These are phyloP conservation scores for Triadica sebifera DNA, from an alignment of 345 rosid species.

Conservation along the genomic window DNA sequence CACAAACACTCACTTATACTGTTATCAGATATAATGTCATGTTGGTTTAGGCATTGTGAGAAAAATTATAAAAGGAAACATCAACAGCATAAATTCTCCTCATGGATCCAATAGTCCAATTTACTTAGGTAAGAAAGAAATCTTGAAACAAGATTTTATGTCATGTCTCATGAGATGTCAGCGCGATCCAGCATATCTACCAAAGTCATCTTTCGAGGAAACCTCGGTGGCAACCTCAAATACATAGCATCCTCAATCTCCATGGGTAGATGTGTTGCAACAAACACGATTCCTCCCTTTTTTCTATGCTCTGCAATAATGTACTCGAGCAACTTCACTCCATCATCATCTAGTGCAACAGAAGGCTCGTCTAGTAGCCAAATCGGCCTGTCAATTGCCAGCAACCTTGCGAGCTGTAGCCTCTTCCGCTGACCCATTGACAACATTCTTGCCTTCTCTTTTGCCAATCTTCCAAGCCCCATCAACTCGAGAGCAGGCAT, in stretches of 20 bases:
- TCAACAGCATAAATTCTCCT: background rate
- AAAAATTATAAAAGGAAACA: no score
- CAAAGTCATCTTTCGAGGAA: slow-evolving; percentile 75
- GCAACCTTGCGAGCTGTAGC: slow-evolving; percentile 76
- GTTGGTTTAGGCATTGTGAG: no score
- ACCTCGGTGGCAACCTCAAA: slow-evolving; percentile 76
- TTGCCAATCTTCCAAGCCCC: slow-evolving; percentile 80
- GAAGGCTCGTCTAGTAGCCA: slow-evolving; percentile 92
- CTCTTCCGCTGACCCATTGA: slow-evolving; percentile 94
- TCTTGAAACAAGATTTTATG: no score
- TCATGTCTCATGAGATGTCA: slow-evolving; percentile 35
- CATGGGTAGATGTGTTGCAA: slow-evolving; percentile 84
- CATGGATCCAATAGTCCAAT: background rate
- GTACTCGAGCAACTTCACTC: slow-evolving; percentile 68
- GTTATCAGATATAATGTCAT: no score
- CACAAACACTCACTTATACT: no score
- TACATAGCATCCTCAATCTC: slow-evolving; percentile 78
- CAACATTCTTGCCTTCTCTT: slow-evolving; percentile 70
- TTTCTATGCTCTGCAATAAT: slow-evolving; percentile 73
- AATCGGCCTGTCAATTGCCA: slow-evolving; percentile 82
- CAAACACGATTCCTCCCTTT: slow-evolving; percentile 75
- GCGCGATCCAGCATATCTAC: slow-evolving; percentile 78
- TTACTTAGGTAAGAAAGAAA: no score
- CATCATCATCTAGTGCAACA: slow-evolving; percentile 79
- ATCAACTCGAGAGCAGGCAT: slow-evolving; percentile 75